Percentiles rank a stretch among this genome's conserved stretches.
Conservation (phyloP, 2,329 filamentous ascomycete genomes). For the Colletotrichum chrysophilum region DNA sequence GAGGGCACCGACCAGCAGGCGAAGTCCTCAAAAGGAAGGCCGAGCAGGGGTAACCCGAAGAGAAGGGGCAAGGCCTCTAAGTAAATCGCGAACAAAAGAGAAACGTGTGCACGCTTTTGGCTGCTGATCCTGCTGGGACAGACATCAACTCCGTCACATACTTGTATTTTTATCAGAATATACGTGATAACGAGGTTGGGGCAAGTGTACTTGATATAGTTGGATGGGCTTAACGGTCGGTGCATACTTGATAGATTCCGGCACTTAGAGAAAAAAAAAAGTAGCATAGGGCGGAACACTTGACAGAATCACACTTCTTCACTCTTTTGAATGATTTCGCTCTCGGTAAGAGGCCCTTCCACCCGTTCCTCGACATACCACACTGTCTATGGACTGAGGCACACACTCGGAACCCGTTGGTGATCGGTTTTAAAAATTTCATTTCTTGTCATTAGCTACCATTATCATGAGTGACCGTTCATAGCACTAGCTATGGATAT, state of each 20-base stretch:
- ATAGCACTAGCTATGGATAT: constrained; percentile 47
- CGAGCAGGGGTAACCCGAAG: constrained; percentile 61
- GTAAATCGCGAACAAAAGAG: neutral
- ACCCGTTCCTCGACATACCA: neutral
- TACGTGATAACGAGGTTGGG: neutral
- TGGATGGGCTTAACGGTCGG: neutral
- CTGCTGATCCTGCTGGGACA: neutral
- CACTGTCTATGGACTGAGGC: neutral
- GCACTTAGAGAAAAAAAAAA: neutral
- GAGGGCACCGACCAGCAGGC: constrained; percentile 71
- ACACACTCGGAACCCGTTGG: neutral
- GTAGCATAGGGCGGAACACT: neutral
- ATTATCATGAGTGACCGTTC: constrained; percentile 29
- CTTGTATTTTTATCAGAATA: neutral
- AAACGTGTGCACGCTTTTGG: neutral
- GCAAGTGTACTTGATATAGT: constrained; percentile 8
- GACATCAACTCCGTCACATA: neutral
- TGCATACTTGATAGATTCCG: constrained; percentile 2
- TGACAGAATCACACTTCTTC: constrained; percentile 14
- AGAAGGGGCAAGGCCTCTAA: constrained; percentile 42
- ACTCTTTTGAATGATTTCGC: neutral
- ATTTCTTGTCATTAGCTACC: neutral
- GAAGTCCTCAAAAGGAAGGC: constrained; percentile 59
- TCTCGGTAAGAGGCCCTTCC: neutral
- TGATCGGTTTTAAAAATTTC: neutral